Evolutionary conservation across 1,284 basidiomycete species (phyloP).

Genomic region (Takashimella tepidaria): DNA sequence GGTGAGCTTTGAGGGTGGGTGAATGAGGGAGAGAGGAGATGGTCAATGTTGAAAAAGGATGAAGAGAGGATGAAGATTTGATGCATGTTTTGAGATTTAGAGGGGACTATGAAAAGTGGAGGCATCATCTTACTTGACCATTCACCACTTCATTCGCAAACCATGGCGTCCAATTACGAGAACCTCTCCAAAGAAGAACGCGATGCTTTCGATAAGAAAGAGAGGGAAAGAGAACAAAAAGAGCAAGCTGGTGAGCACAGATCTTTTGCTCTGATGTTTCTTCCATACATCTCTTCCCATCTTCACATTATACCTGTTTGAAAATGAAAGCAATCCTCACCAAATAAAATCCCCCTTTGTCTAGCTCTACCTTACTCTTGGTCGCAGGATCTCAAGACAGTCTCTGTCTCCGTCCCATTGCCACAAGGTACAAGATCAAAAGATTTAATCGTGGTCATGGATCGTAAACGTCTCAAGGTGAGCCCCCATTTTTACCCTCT

Average conservation of each 20-base stretch:
- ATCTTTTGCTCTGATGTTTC: no score
- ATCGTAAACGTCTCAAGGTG: constrained; percentile 69
- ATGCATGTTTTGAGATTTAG: neutral
- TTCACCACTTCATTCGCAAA: neutral
- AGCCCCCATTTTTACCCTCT: no score
- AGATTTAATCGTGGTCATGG: constrained; percentile 69
- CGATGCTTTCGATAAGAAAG: constrained; percentile 62
- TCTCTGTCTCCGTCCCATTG: constrained; percentile 77
- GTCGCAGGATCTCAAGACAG: constrained; percentile 82
- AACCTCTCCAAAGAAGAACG: constrained; percentile 71
- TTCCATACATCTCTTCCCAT: neutral
- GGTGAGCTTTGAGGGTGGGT: no score
- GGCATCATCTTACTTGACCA: neutral
- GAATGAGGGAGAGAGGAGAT: neutral
- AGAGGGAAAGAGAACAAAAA: constrained; percentile 61
- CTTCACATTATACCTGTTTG: no score
- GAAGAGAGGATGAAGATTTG: neutral
- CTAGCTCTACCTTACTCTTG: constrained; percentile 85
- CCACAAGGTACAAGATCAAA: constrained; percentile 78
- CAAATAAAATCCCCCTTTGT: constrained; percentile 2
- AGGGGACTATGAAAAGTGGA: neutral
- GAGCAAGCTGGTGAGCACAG: constrained; percentile 75
- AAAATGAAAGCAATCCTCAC: no score
- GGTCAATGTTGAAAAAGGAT: neutral
- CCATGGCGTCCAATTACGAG: constrained; percentile 52